Evolutionary conservation across 345 rosid genomes (phyloP), one percentile per base, ranked within the genome.

Genomic region (Cardamine occulta): DNA sequence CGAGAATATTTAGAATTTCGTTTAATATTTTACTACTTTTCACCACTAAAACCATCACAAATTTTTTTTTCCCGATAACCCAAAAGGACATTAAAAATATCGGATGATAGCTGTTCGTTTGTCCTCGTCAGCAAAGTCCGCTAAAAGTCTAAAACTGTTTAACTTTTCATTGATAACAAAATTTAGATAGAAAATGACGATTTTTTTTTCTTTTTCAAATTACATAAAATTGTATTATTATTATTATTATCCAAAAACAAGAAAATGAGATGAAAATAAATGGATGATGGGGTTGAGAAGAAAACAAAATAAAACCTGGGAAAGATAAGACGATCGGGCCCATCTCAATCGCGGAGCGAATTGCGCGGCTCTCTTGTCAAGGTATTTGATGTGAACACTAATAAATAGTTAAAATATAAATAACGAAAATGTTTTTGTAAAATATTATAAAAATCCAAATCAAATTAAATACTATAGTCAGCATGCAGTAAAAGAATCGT

Each of bases 271-370:
- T 63, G 32, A 42, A 12, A 45, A 15, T 6, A 45, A 45, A 45
- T 45, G 3, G 48, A 14, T n/a, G 17, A 44, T 44, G 7, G 42
- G 42, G 44, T 39, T 39, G 8, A 52, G 68, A 49, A 54, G 18
- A 60, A 75, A 60, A 68, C 45, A 75, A 68, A 76, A 52, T 6
- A 61, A 75, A 61, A 76, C 80, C 64, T 76, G 79, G 69, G 79
- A 76, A 76, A 58, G 80, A 69, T 53, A 62, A 76, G 70, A 53
- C 47, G 57, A 21, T 52, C 2, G 74, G 79, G 51, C 31, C 74
- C 80, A 37, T 76, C 70, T 55, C 70, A 76, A 75, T 68, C 69
- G 74, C 74, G 79, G 79, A 75, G 79, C 79, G 57, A 75, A 75
- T 68, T 75, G 79, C 79, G 79, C 74, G 69, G 74, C 74, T 24